These are phyloP conservation scores for Phytophthora hybrid DNA, from an alignment of 352 stramenopile species.

Conservation along the genomic window DNA sequence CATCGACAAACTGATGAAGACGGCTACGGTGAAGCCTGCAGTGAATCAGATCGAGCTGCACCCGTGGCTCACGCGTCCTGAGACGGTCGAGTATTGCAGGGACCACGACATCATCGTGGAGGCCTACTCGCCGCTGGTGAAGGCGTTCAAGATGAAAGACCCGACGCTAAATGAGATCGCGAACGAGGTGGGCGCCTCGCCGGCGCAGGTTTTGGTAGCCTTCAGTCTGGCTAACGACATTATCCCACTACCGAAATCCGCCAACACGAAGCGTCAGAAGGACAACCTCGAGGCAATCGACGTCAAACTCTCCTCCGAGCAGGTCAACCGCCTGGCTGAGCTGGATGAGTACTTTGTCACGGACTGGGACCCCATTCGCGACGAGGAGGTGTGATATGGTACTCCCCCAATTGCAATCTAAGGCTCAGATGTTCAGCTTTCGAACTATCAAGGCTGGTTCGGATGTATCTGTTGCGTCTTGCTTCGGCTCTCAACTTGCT, in stretches of 20 bases:
- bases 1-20: constrained; percentile 80
- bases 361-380: constrained; percentile 60
- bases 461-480: background rate
- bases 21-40: constrained; percentile 61
- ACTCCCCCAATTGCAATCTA: too few species aligned
- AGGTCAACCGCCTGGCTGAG: constrained; percentile 48
- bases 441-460: background rate
- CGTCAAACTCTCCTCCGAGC: constrained; percentile 41
- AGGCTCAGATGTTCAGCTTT: too few species aligned
- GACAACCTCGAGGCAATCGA: constrained; percentile 60
- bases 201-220: constrained; percentile 63
- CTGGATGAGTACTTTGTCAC: constrained; percentile 60
- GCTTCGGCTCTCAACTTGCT: background rate
- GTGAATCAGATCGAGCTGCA: constrained; percentile 90
- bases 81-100: constrained; percentile 72
- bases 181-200: constrained; percentile 39
- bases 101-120: constrained; percentile 55
- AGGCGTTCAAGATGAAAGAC: constrained; percentile 52
- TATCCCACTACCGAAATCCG: constrained; percentile 71
- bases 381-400: constrained; percentile 39
- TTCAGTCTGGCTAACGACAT: constrained; percentile 64
- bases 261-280: constrained; percentile 51
- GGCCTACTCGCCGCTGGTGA: constrained; percentile 68
- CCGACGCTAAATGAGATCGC: constrained; percentile 48
- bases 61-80: constrained; percentile 70